phyloP scores from a whole-genome alignment of 2,329 filamentous ascomycete species.

The Elsinoe fawcettii region DNA sequence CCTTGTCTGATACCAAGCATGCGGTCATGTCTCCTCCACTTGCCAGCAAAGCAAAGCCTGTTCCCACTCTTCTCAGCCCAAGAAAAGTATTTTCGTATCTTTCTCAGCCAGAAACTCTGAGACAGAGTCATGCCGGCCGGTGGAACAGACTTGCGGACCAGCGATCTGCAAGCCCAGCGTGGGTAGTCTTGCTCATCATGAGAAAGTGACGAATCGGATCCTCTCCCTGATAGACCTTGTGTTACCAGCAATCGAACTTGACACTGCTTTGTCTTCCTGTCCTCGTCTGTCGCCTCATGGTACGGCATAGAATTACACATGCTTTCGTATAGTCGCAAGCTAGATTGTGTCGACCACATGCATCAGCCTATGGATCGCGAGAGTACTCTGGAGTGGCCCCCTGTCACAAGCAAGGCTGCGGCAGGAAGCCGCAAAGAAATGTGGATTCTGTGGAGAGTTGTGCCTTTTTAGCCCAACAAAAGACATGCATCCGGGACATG shows the following conservation, averaged over 20 bases:
- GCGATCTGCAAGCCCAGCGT: constrained; percentile 6
- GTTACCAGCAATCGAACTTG: neutral
- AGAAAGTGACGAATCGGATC: neutral
- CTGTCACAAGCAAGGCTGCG: constrained; percentile 11
- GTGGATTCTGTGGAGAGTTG: neutral
- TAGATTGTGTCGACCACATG: neutral
- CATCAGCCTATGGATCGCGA: neutral
- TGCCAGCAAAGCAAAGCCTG: neutral
- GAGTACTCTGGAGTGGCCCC: too few relatives aligned
- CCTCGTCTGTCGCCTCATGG: neutral
- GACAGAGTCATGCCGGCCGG: neutral
- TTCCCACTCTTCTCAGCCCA: neutral
- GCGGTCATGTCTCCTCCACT: neutral
- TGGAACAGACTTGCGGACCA: neutral
- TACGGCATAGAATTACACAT: neutral
- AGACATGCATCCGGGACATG: neutral
- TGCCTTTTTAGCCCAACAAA: constrained; percentile 4
- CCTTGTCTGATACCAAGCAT: neutral
- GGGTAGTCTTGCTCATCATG: constrained; percentile 6
- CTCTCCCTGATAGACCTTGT: neutral
- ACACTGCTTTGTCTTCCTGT: neutral
- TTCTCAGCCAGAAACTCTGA: neutral
- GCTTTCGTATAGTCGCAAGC: neutral
- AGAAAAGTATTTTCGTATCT: neutral
- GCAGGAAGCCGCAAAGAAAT: constrained; percentile 1